Evolutionary conservation across 441 rosid genomes (phyloP).

Genomic region (Rhodomyrtus psidioides): DNA sequence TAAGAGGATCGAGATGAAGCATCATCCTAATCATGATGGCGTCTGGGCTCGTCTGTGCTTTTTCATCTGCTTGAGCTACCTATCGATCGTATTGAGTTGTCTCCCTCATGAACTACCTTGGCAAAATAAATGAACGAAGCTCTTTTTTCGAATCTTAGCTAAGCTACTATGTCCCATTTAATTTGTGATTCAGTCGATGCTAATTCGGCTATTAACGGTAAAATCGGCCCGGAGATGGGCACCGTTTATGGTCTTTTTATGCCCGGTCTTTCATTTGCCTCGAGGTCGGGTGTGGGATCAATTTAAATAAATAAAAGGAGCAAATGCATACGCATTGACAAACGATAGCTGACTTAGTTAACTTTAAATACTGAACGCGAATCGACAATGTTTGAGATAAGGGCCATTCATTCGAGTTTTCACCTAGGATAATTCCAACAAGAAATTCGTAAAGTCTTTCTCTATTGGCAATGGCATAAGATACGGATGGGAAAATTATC

Average conservation of each 20-base stretch:
- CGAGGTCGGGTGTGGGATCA: not conserved
- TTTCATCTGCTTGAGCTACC: no score
- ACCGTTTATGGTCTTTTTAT: not conserved
- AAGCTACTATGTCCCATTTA: no score
- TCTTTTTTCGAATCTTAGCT: no score
- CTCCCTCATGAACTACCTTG: no score
- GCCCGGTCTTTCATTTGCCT: not conserved
- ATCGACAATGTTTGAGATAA: not conserved
- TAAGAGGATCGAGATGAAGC: no score
- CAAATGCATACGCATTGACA: not conserved
- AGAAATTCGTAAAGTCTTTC: not conserved
- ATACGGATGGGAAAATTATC: not conserved
- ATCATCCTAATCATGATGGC: no score
- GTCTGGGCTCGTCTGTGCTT: no score
- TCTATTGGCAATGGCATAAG: not conserved
- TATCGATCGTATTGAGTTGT: no score
- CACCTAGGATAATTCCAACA: not conserved
- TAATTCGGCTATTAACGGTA: not conserved
- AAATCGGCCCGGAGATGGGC: not conserved
- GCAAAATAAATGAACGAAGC: no score
- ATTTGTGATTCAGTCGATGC: no score
- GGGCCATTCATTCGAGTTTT: not conserved
- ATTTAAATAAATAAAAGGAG: no score
- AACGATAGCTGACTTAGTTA: not conserved
- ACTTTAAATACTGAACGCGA: not conserved